Percentiles rank a stretch among this genome's conserved stretches.
These are phyloP conservation scores for Eimeria praecox DNA, from an alignment of 169 alveolate genomes.

Conservation along the genomic window DNA sequence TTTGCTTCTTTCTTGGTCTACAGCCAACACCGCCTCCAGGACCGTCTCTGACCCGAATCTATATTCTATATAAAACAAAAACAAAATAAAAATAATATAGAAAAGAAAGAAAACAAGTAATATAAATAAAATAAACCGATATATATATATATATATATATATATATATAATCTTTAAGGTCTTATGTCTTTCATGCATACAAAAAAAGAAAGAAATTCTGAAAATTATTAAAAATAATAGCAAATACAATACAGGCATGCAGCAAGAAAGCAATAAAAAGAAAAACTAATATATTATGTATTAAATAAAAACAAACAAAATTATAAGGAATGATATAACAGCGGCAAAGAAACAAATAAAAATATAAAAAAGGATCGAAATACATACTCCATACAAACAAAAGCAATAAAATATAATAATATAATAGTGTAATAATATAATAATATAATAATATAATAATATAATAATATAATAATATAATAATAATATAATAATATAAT, in stretches of 20 bases:
- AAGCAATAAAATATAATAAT: no score
- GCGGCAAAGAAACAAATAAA: not conserved
- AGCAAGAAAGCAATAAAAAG: not conserved
- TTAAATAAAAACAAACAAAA: not conserved
- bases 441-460: no score
- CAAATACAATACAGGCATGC: not conserved
- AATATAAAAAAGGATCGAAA: no score
- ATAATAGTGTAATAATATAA: no score
- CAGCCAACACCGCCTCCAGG: slow-evolving; percentile 95
- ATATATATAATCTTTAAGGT: no score
- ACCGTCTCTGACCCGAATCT: slow-evolving; percentile 91
- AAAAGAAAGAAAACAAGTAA: not conserved
- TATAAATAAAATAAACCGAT: not conserved
- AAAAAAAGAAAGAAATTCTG: not conserved
- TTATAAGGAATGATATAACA: not conserved
- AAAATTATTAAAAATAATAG: no score
- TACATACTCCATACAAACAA: no score
- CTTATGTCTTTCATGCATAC: no score
- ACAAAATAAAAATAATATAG: not conserved
- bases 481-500: no score
- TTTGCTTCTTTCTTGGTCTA: slow-evolving; percentile 96
- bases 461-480: no score
- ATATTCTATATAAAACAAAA: slow-evolving; percentile 16
- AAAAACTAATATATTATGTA: no score
- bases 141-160: no score